Percentiles rank a stretch among this genome's conserved stretches.
Evolutionary conservation across 1,139 yeast genomes (phyloP).

Genomic region (Yamadazyma blattariae): DNA sequence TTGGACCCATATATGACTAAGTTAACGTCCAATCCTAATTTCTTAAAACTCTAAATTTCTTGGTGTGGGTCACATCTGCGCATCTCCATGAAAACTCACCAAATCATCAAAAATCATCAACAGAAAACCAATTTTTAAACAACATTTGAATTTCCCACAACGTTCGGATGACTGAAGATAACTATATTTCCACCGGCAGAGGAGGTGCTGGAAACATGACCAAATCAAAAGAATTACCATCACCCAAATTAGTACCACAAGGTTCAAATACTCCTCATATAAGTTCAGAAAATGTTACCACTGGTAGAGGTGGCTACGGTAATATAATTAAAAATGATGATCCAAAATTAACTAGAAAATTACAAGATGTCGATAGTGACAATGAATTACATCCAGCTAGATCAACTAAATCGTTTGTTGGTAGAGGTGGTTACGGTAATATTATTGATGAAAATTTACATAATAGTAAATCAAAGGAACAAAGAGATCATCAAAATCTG

Average conservation of each 20-base stretch:
- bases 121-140: too few species aligned
- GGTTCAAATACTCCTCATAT: constrained; percentile 67
- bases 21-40: too few species aligned
- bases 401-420: constrained; percentile 40
- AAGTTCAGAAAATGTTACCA: constrained; percentile 56
- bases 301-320: constrained; percentile 84
- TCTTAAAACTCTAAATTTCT: too few species aligned
- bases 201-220: constrained; percentile 77
- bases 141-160: too few species aligned
- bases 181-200: constrained; percentile 65
- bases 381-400: constrained; percentile 34
- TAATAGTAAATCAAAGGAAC: constrained; percentile 25
- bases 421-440: constrained; percentile 53
- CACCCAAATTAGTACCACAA: constrained; percentile 55
- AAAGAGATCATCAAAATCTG: constrained; percentile 10
- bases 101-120: too few species aligned
- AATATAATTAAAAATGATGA: constrained; percentile 69
- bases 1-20: too few species aligned
- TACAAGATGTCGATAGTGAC: constrained; percentile 63
- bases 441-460: constrained; percentile 26
- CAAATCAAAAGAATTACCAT: constrained; percentile 26
- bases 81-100: too few species aligned
- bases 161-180: constrained; percentile 16
- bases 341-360: constrained; percentile 57
- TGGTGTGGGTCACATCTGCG: too few species aligned